Percentiles rank a stretch among this genome's conserved stretches.
These are phyloP conservation scores for Fusarium fujikuroi DNA, from an alignment of 2,329 filamentous ascomycete species.

Conservation along the genomic window DNA sequence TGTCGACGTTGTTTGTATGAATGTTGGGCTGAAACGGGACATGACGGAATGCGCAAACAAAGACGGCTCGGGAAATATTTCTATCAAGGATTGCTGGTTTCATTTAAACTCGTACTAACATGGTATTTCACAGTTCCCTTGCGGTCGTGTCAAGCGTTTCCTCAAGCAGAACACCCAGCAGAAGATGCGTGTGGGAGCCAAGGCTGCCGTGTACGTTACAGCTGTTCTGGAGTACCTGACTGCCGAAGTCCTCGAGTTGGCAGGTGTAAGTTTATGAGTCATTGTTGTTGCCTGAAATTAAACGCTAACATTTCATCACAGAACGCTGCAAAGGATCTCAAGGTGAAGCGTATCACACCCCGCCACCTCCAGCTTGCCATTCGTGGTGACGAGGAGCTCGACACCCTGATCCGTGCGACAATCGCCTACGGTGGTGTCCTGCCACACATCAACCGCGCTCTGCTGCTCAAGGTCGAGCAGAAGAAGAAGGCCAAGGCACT, in stretches of 20 bases:
- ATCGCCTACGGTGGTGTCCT: constrained; percentile 98
- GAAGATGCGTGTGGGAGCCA: constrained; percentile 99
- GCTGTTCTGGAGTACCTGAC: constrained; percentile 98
- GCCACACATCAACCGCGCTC: constrained; percentile 97
- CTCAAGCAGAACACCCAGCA: constrained; percentile 99
- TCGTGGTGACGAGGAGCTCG: constrained; percentile 96
- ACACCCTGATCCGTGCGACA: constrained; percentile 95
- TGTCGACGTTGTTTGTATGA: constrained; percentile 4
- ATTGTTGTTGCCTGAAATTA: constrained; percentile 22
- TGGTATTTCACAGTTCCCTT: constrained; percentile 79
- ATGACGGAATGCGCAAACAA: constrained; percentile 27
- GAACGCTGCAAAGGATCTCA: constrained; percentile 99
- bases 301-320: constrained; percentile 49
- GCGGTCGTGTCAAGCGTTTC: constrained; percentile 99
- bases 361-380: constrained; percentile 98
- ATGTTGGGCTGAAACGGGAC: constrained; percentile 26
- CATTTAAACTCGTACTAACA: constrained; percentile 36
- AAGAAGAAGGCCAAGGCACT: constrained; percentile 84
- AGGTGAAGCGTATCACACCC: constrained; percentile 99
- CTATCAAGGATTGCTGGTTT: constrained; percentile 12
- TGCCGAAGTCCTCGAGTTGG: constrained; percentile 96
- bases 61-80: constrained; percentile 10
- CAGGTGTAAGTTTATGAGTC: constrained; percentile 72
- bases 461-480: constrained; percentile 95
- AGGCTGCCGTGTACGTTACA: constrained; percentile 97